These are phyloP conservation scores for Talaromyces funiculosus DNA, from an alignment of 2,329 filamentous ascomycete genomes.

Conservation along the genomic window DNA sequence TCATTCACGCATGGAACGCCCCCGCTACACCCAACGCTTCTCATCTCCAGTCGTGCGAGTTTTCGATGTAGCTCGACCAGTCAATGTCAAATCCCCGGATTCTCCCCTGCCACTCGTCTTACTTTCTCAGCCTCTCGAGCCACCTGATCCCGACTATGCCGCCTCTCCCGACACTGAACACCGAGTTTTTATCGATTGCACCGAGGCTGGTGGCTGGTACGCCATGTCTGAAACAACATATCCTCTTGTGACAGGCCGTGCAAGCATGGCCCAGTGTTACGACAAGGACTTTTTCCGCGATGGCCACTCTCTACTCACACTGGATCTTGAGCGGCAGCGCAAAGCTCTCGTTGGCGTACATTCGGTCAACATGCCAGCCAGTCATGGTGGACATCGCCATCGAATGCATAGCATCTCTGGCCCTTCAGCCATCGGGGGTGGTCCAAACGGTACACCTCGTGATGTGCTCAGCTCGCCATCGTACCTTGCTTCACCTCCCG, in stretches of 20 bases:
- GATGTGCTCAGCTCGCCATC: constrained; percentile 32
- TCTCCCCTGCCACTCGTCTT: constrained; percentile 65
- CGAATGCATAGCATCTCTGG: constrained; percentile 42
- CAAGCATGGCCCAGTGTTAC: constrained; percentile 53
- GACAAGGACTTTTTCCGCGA: constrained; percentile 44
- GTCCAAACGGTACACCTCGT: constrained; percentile 35
- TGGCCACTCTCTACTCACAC: constrained; percentile 34
- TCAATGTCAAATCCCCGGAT: constrained; percentile 60
- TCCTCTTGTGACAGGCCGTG: constrained; percentile 72
- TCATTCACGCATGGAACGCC: constrained; percentile 51
- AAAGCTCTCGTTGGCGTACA: constrained; percentile 68
- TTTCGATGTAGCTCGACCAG: constrained; percentile 77
- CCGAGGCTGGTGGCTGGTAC: constrained; percentile 84
- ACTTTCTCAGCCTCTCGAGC: constrained; percentile 76
- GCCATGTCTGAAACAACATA: constrained; percentile 83
- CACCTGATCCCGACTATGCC: constrained; percentile 41
- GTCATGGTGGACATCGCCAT: constrained; percentile 28
- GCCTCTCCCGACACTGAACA: constrained; percentile 37
- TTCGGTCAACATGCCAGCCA: constrained; percentile 43
- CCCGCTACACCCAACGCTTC: constrained; percentile 64
- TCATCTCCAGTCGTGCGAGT: constrained; percentile 76
- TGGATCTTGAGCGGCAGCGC: constrained; percentile 46
- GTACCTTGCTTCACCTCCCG: constrained; percentile 34
- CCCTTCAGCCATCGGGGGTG: constrained; percentile 27
- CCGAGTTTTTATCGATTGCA: constrained; percentile 80